Percentiles rank a stretch among this genome's conserved stretches.
These are phyloP conservation scores for Neurospora pannonica DNA, from an alignment of 495 filamentous ascomycete species.

Conservation along the genomic window DNA sequence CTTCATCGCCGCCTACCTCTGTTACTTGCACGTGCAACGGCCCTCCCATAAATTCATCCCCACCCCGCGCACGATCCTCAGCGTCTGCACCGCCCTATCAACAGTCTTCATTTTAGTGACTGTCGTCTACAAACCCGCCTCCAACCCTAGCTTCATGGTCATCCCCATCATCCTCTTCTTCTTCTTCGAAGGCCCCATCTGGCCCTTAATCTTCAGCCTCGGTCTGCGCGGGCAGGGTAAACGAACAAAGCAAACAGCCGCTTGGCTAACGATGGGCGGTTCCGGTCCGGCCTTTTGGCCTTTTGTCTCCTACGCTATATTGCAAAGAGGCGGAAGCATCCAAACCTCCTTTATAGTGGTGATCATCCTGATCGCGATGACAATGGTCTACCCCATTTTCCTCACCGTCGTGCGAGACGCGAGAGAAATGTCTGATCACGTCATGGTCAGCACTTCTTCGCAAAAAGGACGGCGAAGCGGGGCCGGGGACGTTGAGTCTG, in stretches of 20 bases:
- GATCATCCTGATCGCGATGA: conserved; percentile 22
- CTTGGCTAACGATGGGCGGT: conserved; percentile 55
- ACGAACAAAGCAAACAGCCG: conserved; percentile 60
- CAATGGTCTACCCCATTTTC: conserved; percentile 29
- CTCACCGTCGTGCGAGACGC: conserved; percentile 29
- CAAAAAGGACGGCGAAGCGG: neutral
- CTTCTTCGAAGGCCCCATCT: conserved; percentile 61
- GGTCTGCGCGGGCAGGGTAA: conserved; percentile 60
- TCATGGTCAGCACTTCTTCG: neutral
- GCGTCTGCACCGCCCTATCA: conserved; percentile 36
- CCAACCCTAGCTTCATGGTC: conserved; percentile 41
- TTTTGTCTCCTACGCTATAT: conserved; percentile 44
- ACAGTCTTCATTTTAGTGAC: conserved; percentile 29
- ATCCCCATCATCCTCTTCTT: conserved; percentile 52
- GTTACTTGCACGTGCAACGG: conserved; percentile 40
- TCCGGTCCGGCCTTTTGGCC: conserved; percentile 60
- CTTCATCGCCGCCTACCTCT: conserved; percentile 37
- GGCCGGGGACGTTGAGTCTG: neutral
- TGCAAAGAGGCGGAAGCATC: conserved; percentile 18
- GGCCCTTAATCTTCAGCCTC: conserved; percentile 61
- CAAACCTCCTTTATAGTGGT: conserved; percentile 28
- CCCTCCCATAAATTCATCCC: conserved; percentile 27
- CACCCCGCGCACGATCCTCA: conserved; percentile 45
- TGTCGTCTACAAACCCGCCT: conserved; percentile 38
- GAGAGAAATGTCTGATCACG: conserved; percentile 25